phyloP scores from a whole-genome alignment of 2,329 filamentous ascomycete genomes.

The Epichloe scottii region DNA sequence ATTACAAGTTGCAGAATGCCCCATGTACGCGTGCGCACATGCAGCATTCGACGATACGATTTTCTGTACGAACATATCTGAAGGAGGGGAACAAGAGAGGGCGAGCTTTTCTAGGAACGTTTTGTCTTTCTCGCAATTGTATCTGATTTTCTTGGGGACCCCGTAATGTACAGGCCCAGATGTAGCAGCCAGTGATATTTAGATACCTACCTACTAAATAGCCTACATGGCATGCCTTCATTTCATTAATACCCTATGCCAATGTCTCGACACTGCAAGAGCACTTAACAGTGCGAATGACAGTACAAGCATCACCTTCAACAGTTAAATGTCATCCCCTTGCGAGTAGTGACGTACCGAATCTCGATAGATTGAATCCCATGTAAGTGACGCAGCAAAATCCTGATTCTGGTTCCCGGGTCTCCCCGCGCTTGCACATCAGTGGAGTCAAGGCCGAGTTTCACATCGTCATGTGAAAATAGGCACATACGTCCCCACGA shows the following conservation, averaged over 20 bases:
- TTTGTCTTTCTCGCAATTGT: background rate
- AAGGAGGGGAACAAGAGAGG: background rate
- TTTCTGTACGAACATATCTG: background rate
- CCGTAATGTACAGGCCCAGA: background rate
- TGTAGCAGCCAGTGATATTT: background rate
- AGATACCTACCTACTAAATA: background rate
- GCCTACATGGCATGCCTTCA: too few species aligned
- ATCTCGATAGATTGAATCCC: too few species aligned
- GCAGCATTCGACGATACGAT: background rate
- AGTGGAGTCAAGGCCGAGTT: background rate
- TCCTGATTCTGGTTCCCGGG: background rate
- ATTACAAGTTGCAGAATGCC: background rate
- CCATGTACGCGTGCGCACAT: background rate
- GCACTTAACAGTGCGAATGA: background rate
- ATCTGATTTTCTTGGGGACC: background rate
- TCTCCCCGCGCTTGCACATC: background rate
- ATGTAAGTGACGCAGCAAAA: background rate
- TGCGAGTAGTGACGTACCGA: too few species aligned
- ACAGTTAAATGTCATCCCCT: too few species aligned
- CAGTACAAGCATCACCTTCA: too few species aligned
- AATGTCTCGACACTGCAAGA: background rate
- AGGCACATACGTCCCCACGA: too few species aligned
- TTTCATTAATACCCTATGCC: too few species aligned
- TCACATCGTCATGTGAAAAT: background rate
- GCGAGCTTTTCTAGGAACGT: background rate